A percentile compares a stretch with the other conserved stretches of the same genome.
These are phyloP conservation scores for Petasospora fabianii DNA, from an alignment of 1,139 yeast species.

Conservation along the genomic window DNA sequence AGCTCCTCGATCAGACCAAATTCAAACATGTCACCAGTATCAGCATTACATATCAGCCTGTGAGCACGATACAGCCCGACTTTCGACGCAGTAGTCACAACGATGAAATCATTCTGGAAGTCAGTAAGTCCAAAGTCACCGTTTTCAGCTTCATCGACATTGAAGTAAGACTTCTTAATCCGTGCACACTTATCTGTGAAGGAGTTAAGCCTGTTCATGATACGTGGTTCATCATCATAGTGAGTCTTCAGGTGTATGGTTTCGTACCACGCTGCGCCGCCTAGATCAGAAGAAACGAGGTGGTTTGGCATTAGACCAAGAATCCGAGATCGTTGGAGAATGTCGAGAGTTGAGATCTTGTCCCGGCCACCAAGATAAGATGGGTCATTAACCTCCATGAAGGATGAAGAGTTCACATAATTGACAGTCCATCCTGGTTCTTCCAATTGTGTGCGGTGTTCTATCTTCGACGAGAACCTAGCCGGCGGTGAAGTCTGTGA, in stretches of 20 bases:
- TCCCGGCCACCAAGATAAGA: constrained; percentile 46
- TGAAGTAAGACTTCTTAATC: constrained; percentile 17
- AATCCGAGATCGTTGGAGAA: constrained; percentile 37
- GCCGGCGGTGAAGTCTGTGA: neutral
- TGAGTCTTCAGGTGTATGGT: constrained; percentile 9
- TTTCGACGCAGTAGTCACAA: constrained; percentile 42
- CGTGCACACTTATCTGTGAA: constrained; percentile 15
- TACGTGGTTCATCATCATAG: constrained; percentile 3
- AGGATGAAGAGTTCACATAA: constrained; percentile 38
- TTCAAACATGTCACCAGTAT: constrained; percentile 43
- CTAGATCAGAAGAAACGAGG: constrained; percentile 40
- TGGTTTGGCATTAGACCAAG: constrained; percentile 38
- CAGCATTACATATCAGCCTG: constrained; percentile 48
- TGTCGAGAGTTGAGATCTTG: constrained; percentile 34
- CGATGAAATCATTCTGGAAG: constrained; percentile 30
- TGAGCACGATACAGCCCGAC: constrained; percentile 49
- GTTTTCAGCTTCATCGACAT: neutral
- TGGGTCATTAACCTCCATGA: constrained; percentile 47
- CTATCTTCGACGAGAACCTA: constrained; percentile 15
- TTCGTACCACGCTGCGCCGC: constrained; percentile 37
- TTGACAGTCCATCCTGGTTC: constrained; percentile 59
- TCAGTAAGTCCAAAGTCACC: constrained; percentile 3
- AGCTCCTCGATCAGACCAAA: constrained; percentile 30
- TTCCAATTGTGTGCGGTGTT: constrained; percentile 34
- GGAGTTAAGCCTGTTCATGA: constrained; percentile 7